Evolutionary conservation across 2,329 filamentous ascomycete genomes (phyloP), one percentile per base, ranked within the genome.

Genomic region (Penicillium sp.): DNA sequence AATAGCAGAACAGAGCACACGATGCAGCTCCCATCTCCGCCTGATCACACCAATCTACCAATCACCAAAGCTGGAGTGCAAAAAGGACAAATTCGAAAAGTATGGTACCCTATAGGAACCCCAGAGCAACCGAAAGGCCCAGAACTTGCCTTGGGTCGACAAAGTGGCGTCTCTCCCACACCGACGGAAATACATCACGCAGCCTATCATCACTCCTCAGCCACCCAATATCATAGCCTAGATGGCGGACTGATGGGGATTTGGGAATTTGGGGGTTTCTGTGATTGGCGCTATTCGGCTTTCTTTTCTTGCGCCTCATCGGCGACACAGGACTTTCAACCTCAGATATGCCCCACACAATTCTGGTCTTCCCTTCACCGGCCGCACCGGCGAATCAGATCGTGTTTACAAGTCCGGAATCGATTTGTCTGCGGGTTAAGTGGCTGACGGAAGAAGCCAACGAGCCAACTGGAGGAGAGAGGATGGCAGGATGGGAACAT

Each of bases 61-160:
- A 49, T 49, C 24, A 44, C 24, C 17, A 49, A 28, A 26, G 30
- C 15, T 22, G 4, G 9, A 12, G 19, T 22, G 19, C n/a, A 24
- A 10, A 24, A 44, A 44, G 5, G 42, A 49, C 26, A 3, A 49
- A 30, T 15, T 49, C 17, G 6, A 49, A 30, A 49, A 49, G 30
- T 30, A 49, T 10, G 45, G 45, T 49, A 49, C 45, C 45, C 45
- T 49, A 30, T 49, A 49, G 45, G 45, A 30, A 49, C 13, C 45
- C 7, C 17, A 17, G 45, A 49, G 9, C 19, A 4, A 12, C 5
- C 1, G 10, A 30, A n/a, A n/a, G 45, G 45, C 24, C 17, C 17
- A 30, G 26, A 30, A 28, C 45, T 30, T 37, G 35, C 2, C 12
- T 37, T 12, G 19, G 9, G 40, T 12, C 10, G n/a, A 12, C 22